Conservation (phyloP, 768 basidiomycete species). For the Guyanaporus albipodus region DNA sequence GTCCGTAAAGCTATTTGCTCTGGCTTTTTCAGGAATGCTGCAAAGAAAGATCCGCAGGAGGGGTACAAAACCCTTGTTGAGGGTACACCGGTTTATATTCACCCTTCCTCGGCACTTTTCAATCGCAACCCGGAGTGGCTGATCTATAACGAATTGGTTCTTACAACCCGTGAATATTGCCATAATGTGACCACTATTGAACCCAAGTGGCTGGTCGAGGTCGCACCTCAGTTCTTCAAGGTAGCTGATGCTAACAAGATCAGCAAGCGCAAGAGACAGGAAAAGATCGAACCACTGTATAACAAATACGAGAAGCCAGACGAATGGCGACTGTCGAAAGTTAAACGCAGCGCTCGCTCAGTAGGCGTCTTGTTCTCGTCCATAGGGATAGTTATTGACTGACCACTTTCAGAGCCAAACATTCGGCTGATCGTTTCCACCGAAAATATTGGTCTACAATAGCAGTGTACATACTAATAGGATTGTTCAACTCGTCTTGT, state of each 20-base stretch:
- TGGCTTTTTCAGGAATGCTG: constrained; percentile 96
- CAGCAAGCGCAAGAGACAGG: constrained; percentile 91
- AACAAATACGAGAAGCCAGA: constrained; percentile 96
- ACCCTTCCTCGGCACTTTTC: constrained; percentile 95
- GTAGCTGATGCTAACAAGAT: constrained; percentile 98
- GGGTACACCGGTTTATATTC: constrained; percentile 98
- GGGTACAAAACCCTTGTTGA: constrained; percentile 98
- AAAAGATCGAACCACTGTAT: constrained; percentile 94
- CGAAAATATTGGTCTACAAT: not conserved
- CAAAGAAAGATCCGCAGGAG: constrained; percentile 97
- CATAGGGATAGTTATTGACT: constrained; percentile 12
- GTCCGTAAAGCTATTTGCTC: constrained; percentile 96
- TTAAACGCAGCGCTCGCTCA: constrained; percentile 87
- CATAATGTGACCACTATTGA: constrained; percentile 94
- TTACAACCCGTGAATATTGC: constrained; percentile 95
- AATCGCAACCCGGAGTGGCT: constrained; percentile 96
- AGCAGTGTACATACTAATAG: constrained; percentile 12
- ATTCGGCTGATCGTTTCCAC: constrained; percentile 55
- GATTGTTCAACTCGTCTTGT: constrained; percentile 1
- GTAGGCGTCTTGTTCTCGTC: constrained; percentile 35
- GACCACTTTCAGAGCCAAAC: constrained; percentile 68
- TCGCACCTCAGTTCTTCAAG: constrained; percentile 98
- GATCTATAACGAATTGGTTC: constrained; percentile 91
- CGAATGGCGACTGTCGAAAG: constrained; percentile 91
- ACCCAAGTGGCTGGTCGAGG: constrained; percentile 97